Evolutionary conservation across 169 alveolate genomes (phyloP).

Genomic region (Cystoisospora suis): DNA sequence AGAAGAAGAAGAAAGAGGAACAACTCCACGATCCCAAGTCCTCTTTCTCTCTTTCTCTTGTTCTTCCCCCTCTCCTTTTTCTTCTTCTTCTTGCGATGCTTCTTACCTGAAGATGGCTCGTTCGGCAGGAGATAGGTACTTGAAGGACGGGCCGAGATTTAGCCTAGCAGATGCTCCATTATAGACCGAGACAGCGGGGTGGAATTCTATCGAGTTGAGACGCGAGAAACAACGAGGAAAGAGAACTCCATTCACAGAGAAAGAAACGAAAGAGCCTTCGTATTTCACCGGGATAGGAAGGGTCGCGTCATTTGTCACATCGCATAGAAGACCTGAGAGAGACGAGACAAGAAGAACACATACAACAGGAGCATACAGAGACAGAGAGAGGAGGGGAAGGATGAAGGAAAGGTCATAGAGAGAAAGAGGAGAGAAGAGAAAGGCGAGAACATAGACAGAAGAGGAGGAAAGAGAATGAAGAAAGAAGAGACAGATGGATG

Average conservation of each 20-base stretch:
- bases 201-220: constrained; percentile 77
- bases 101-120: constrained; percentile 31
- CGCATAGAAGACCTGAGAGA: constrained; percentile 68
- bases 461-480: not conserved
- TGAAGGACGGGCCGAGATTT: constrained; percentile 79
- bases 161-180: constrained; percentile 79
- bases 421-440: not conserved
- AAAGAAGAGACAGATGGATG: not conserved
- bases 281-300: constrained; percentile 57
- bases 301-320: constrained; percentile 70
- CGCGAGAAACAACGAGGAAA: constrained; percentile 54
- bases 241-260: constrained; percentile 78
- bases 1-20: too few relatives aligned
- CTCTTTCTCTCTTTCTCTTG: not conserved
- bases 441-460: not conserved
- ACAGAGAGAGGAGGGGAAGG: not conserved
- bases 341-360: not conserved
- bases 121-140: constrained; percentile 68
- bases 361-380: not conserved
- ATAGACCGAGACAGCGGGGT: constrained; percentile 79
- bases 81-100: not conserved
- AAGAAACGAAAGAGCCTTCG: constrained; percentile 68
- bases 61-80: not conserved
- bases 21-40: not conserved
- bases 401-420: not conserved